phyloP scores from a whole-genome alignment of 2,329 filamentous ascomycete species.

The Pseudopithomyces maydicus region DNA sequence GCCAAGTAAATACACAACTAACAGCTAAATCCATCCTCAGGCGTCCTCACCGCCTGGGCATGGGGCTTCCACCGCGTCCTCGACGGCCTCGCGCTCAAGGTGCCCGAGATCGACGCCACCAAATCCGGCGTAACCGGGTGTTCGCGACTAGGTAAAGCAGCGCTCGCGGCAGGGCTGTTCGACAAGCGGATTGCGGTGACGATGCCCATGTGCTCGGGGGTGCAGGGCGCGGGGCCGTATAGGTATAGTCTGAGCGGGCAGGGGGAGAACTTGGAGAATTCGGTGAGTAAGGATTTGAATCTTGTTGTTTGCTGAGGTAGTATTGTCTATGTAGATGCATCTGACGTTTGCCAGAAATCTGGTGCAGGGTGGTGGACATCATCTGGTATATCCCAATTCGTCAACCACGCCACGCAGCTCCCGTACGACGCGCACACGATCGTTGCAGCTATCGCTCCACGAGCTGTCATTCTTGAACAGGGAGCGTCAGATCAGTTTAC shows the following conservation, averaged over 20 bases:
- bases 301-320: neutral
- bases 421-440: conserved; percentile 46
- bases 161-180: conserved; percentile 42
- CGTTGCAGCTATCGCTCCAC: conserved; percentile 41
- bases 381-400: conserved; percentile 39
- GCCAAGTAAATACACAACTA: no score
- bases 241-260: conserved; percentile 52
- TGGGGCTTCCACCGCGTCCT: conserved; percentile 47
- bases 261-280: conserved; percentile 49
- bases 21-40: conserved; percentile 22
- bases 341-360: conserved; percentile 26
- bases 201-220: conserved; percentile 43
- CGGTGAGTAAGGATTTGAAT: conserved; percentile 17
- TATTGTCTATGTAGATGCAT: no score
- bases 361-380: conserved; percentile 44
- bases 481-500: conserved; percentile 51
- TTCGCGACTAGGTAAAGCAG: conserved; percentile 43
- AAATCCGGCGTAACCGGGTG: conserved; percentile 44
- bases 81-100: conserved; percentile 42
- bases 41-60: conserved; percentile 43
- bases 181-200: conserved; percentile 44
- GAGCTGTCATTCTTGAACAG: conserved; percentile 41
- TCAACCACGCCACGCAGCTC: conserved; percentile 35
- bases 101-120: conserved; percentile 42
- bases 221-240: conserved; percentile 44